Evolutionary conservation across 208 protist species (phyloP), one percentile per base, ranked within the genome.

Genomic region (Phytomonas sp.): DNA sequence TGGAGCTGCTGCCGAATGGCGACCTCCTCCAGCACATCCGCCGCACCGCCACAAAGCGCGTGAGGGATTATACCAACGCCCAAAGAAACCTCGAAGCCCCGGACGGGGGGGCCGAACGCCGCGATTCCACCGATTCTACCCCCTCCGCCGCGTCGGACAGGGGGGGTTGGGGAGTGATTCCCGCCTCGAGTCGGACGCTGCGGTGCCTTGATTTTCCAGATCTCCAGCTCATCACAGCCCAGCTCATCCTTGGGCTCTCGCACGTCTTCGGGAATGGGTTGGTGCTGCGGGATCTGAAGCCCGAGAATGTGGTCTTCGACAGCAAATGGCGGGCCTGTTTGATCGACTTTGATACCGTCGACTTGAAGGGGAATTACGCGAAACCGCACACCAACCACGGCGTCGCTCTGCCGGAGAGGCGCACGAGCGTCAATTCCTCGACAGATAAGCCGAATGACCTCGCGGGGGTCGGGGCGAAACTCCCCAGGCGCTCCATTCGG

Each of bases 1-100:
- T 98, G 67, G 95, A 98, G 80, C 92, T 83, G 63, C 84, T 98
- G 1, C 90, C 95, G 42, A 81, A 97, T 45, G 97, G 97, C 29
- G 95, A 98, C 69, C 74, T 99, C 12, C 75, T 97, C 26, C 82
- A 94, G 76, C 89, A 95, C 74, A 94, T 95, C 32, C 80, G 88
- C 26, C 76, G 76, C 6, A 67, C 71, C 19, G 70, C 73, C 30
- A 32, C 67, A 12, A 56, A 85, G 34, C 78, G 86, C 4, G 66
- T 87, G 64, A 45, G 67, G 30, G 71, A 59, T 23, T 89, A 80
- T 70, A 71, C 64, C 14, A 4, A 26, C 29, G 29, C 29, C 60
- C 29, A 56, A 32, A 8, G n/a, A n/a, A n/a, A n/a, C n/a, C n/a
- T n/a, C n/a, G n/a, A n/a, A n/a, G n/a, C n/a, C n/a, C n/a, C n/a